Conservation (phyloP, 805 yeast species). For the Candida easanensis region DNA sequence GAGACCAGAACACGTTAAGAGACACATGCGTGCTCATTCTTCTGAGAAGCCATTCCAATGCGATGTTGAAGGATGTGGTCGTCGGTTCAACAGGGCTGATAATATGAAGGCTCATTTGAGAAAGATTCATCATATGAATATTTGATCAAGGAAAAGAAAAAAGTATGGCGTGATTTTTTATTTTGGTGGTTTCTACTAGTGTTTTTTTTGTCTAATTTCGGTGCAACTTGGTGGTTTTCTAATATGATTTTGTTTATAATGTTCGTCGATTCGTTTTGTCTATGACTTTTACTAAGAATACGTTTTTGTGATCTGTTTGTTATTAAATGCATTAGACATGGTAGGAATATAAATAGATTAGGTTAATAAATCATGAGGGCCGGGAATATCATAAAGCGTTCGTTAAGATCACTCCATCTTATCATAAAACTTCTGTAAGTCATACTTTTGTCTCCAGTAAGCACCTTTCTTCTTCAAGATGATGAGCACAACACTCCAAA, state of each 20-base stretch:
- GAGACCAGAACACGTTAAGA: slow-evolving; percentile 70
- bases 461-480: slow-evolving; percentile 54
- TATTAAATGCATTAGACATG: no score
- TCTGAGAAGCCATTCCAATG: slow-evolving; percentile 77
- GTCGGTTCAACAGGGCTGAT: slow-evolving; percentile 69
- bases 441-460: slow-evolving; percentile 62
- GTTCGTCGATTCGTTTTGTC: no score
- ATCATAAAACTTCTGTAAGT: slow-evolving; percentile 56
- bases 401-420: slow-evolving; percentile 29
- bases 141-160: no score
- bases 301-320: no score
- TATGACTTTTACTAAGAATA: no score
- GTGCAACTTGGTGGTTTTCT: no score
- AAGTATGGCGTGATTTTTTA: background rate
- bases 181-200: background rate
- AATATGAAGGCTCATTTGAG: slow-evolving; percentile 77
- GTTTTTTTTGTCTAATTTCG: no score
- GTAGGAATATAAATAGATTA: no score
- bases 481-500: slow-evolving; percentile 40
- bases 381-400: no score
- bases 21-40: slow-evolving; percentile 75
- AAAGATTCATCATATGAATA: slow-evolving; percentile 44
- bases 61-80: slow-evolving; percentile 57
- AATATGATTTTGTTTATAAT: no score
- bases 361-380: no score